Percentiles rank a stretch among this genome's conserved stretches.
Evolutionary conservation across 1,284 basidiomycete species (phyloP).

Genomic region (Pterulicium gracile): DNA sequence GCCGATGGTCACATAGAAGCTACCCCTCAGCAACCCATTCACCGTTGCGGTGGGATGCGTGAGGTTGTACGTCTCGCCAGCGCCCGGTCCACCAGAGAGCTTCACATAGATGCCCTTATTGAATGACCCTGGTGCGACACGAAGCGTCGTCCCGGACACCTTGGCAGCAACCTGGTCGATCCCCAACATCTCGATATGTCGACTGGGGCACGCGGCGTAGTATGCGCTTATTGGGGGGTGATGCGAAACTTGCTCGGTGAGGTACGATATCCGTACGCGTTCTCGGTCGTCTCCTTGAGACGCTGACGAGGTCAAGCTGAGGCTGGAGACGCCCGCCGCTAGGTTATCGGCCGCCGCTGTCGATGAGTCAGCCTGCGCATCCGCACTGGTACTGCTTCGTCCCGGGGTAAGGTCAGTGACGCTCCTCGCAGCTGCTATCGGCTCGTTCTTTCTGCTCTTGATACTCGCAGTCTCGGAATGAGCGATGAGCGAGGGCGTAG

Average conservation of each 20-base stretch:
- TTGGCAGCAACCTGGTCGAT: slow-evolving; percentile 92
- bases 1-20: slow-evolving; percentile 81
- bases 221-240: slow-evolving; percentile 94
- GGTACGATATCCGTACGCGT: slow-evolving; percentile 54
- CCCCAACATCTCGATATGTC: slow-evolving; percentile 63
- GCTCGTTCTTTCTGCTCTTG: neutral
- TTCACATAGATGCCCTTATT: slow-evolving; percentile 87
- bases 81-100: slow-evolving; percentile 65
- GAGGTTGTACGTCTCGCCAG: slow-evolving; percentile 80
- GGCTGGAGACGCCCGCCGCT: slow-evolving; percentile 46
- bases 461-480: slow-evolving; percentile 14
- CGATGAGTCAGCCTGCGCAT: slow-evolving; percentile 34
- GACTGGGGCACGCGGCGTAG: slow-evolving; percentile 67
- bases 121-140: slow-evolving; percentile 71
- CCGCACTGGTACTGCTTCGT: slow-evolving; percentile 40
- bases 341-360: slow-evolving; percentile 45
- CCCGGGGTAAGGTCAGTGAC: slow-evolving; percentile 23
- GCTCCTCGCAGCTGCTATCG: neutral
- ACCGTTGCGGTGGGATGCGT: slow-evolving; percentile 86
- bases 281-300: slow-evolving; percentile 16
- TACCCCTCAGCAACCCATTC: slow-evolving; percentile 85
- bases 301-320: slow-evolving; percentile 33
- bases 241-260: slow-evolving; percentile 88
- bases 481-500: slow-evolving; percentile 17
- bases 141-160: slow-evolving; percentile 77